These are phyloP conservation scores for Trichoderma guizhouense DNA, from an alignment of 2,329 filamentous ascomycete genomes.

Conservation along the genomic window DNA sequence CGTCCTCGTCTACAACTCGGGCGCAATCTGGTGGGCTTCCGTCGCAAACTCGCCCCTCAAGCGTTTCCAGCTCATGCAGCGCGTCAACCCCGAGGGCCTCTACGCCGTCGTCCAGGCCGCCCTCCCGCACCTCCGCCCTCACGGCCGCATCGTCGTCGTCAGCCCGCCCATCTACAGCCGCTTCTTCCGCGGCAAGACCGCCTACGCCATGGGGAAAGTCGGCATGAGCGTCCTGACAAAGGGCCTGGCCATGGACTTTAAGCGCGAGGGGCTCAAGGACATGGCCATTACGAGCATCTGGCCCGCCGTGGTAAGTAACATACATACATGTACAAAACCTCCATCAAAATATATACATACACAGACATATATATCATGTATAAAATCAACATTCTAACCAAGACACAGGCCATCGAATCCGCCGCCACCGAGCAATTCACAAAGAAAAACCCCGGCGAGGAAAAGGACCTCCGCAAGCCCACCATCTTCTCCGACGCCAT, in stretches of 20 bases:
- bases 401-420: slow-evolving; percentile 61
- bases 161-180: slow-evolving; percentile 81
- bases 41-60: slow-evolving; percentile 70
- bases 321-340: not conserved
- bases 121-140: slow-evolving; percentile 60
- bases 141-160: slow-evolving; percentile 70
- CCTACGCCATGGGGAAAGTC: slow-evolving; percentile 76
- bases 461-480: slow-evolving; percentile 61
- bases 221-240: slow-evolving; percentile 80
- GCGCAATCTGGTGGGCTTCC: slow-evolving; percentile 80
- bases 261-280: slow-evolving; percentile 57
- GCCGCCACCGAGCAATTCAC: slow-evolving; percentile 63
- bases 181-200: slow-evolving; percentile 82
- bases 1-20: slow-evolving; percentile 76
- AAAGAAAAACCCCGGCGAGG: slow-evolving; percentile 41
- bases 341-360: not conserved
- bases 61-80: slow-evolving; percentile 76
- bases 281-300: slow-evolving; percentile 82
- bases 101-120: slow-evolving; percentile 68
- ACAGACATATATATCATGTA: not conserved
- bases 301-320: slow-evolving; percentile 64
- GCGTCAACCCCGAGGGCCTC: slow-evolving; percentile 70
- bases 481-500: slow-evolving; percentile 79
- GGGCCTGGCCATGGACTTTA: slow-evolving; percentile 78
- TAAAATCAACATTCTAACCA: not conserved